Percentiles rank a stretch among this genome's conserved stretches.
These are phyloP conservation scores for Penicillium verhagenii DNA, from an alignment of 495 filamentous ascomycete genomes.

Conservation along the genomic window DNA sequence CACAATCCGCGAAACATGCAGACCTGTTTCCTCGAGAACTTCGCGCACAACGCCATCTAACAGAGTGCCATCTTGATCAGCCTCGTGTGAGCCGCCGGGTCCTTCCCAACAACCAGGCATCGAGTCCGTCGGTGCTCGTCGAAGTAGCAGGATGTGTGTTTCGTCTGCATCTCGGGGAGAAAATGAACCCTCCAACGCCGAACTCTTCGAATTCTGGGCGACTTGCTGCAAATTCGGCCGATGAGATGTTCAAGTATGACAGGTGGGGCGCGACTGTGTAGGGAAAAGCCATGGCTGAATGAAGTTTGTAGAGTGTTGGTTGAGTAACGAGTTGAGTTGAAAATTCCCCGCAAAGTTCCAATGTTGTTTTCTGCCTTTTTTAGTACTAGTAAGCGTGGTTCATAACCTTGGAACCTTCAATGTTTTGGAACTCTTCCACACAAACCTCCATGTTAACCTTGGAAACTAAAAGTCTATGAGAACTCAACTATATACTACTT, in stretches of 20 bases:
- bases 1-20: slow-evolving; percentile 46
- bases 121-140: slow-evolving; percentile 44
- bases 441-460: too few species aligned
- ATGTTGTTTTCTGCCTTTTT: too few species aligned
- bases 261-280: slow-evolving; percentile 42
- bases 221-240: slow-evolving; percentile 29
- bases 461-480: too few species aligned
- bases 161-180: slow-evolving; percentile 22
- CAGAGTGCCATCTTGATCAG: slow-evolving; percentile 45
- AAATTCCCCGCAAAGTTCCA: too few species aligned
- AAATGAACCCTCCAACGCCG: slow-evolving; percentile 44
- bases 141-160: slow-evolving; percentile 51
- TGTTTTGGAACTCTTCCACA: too few species aligned
- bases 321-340: not conserved
- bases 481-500: too few species aligned
- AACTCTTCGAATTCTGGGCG: slow-evolving; percentile 37
- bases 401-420: too few species aligned
- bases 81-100: slow-evolving; percentile 54
- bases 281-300: slow-evolving; percentile 12
- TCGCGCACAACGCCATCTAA: slow-evolving; percentile 55
- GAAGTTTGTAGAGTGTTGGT: not conserved
- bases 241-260: slow-evolving; percentile 33
- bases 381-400: too few species aligned
- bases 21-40: slow-evolving; percentile 58
- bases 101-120: slow-evolving; percentile 56